Percentiles rank a stretch among this genome's conserved stretches.
phyloP scores from a whole-genome alignment of 1,284 basidiomycete species.

The Moniliophthora roreri region DNA sequence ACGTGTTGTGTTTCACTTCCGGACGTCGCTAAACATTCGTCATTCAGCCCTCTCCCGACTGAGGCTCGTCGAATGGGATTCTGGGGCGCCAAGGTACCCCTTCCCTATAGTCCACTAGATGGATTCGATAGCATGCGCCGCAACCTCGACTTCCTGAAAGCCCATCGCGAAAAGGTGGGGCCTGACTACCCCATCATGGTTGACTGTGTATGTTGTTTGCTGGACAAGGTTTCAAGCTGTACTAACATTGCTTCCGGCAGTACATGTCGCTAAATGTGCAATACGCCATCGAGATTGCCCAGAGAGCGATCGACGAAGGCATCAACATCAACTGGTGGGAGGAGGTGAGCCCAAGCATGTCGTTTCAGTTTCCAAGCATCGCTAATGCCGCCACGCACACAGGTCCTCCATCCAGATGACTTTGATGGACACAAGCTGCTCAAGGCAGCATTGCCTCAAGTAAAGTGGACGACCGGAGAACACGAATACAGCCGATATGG shows the following conservation, averaged over 20 bases:
- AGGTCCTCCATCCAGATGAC: constrained; percentile 34
- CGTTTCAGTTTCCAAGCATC: constrained; percentile 42
- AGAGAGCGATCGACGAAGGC: constrained; percentile 39
- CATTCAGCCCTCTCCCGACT: constrained; percentile 24
- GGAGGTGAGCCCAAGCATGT: constrained; percentile 40
- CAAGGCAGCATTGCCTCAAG: constrained; percentile 40
- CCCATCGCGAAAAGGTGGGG: constrained; percentile 39
- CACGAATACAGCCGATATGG: constrained; percentile 52
- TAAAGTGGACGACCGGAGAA: constrained; percentile 55
- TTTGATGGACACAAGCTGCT: constrained; percentile 43
- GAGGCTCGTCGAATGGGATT: constrained; percentile 48
- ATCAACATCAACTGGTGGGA: constrained; percentile 55
- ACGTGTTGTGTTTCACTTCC: background rate
- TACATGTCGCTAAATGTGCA: constrained; percentile 45
- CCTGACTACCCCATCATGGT: constrained; percentile 49
- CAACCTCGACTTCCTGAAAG: constrained; percentile 46
- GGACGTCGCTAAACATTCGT: background rate
- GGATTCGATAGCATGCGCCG: constrained; percentile 42
- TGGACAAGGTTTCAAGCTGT: background rate
- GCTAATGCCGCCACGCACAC: background rate
- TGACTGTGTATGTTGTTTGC: constrained; percentile 20
- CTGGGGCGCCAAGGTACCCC: constrained; percentile 48
- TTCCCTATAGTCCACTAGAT: constrained; percentile 47
- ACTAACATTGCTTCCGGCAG: background rate
- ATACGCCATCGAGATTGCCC: constrained; percentile 47